Conservation (phyloP, 2,329 filamentous ascomycete genomes). For the Cladosporium halotolerans region DNA sequence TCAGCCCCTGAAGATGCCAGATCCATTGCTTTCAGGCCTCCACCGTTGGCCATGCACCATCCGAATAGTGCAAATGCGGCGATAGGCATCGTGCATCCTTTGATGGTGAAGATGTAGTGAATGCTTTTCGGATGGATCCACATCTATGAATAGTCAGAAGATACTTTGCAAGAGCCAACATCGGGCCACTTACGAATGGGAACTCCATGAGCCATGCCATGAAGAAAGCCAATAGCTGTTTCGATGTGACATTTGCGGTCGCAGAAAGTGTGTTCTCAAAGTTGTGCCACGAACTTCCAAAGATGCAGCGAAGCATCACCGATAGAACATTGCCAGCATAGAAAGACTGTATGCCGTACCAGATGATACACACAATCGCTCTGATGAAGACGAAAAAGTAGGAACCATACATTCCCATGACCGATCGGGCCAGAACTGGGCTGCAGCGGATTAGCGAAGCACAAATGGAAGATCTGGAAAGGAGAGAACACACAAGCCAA, state of each 20-base stretch:
- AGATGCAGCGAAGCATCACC: conserved; percentile 29
- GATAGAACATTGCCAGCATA: conserved; percentile 21
- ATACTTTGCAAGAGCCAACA: not conserved
- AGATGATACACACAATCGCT: conserved; percentile 37
- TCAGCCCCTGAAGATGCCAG: conserved; percentile 30
- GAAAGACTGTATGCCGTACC: conserved; percentile 30
- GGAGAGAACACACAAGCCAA: conserved; percentile 10
- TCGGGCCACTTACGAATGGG: conserved; percentile 24
- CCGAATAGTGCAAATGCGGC: conserved; percentile 32
- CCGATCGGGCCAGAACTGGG: conserved; percentile 32
- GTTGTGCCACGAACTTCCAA: conserved; percentile 33
- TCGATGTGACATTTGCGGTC: conserved; percentile 29
- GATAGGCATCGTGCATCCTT: conserved; percentile 34
- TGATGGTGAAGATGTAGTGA: conserved; percentile 36
- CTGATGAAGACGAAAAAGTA: conserved; percentile 40
- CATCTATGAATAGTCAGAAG: conserved; percentile 30
- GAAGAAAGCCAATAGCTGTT: conserved; percentile 31
- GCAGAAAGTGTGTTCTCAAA: conserved; percentile 26
- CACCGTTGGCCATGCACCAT: conserved; percentile 32
- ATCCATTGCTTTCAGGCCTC: conserved; percentile 41
- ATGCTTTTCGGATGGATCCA: conserved; percentile 42
- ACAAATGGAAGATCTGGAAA: not conserved
- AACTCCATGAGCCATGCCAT: conserved; percentile 27
- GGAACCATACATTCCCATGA: conserved; percentile 39
- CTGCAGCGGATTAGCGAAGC: conserved; percentile 28